Evolutionary conservation across 352 stramenopile species (phyloP), one percentile per base, ranked within the genome.

Genomic region (Discostella stelligera): DNA sequence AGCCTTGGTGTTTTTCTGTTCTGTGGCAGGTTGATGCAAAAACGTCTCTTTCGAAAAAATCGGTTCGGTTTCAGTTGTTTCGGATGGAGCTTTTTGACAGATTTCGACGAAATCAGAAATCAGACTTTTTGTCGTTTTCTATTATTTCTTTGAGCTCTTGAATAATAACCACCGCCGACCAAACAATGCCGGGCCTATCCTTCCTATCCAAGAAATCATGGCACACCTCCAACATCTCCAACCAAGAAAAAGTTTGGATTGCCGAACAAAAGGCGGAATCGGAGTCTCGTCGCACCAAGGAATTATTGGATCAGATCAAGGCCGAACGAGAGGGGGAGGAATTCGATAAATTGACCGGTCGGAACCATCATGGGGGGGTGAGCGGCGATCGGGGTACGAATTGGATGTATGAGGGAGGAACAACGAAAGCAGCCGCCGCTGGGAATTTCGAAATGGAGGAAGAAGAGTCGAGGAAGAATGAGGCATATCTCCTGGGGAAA

Each of bases 151-250:
- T n/a, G n/a, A n/a, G n/a, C n/a, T n/a, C n/a, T n/a, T n/a, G 27
- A 44, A 44, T 44, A 44, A 10, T 44, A 44, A 5, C 27, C 37
- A 13, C 37, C 37, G 7, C 2, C 37, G 7, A 44, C 37, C 13
- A 70, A 49, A 80, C 9, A 32, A 89, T 88, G 80, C 48, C 73
- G 84, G 97, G 90, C 75, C 93, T 96, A 79, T 94, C 89, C 78
- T 98, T 98, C 85, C 91, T 96, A 79, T 89, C 89, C 88, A 98
- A 97, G 93, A 98, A 98, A 92, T 98, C 94, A 91, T 98, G 95
- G 95, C 95, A 98, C 81, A 98, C 95, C 61, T 93, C 95, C 69
- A 98, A 98, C 70, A 83, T 98, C 30, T 92, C 96, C 86, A 98
- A 98, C 94, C 95, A 98, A 62, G 96, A 98, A 90, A 97, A 98